Conservation (phyloP, 169 alveolate genomes). For the Eimeria sp. region DNA sequence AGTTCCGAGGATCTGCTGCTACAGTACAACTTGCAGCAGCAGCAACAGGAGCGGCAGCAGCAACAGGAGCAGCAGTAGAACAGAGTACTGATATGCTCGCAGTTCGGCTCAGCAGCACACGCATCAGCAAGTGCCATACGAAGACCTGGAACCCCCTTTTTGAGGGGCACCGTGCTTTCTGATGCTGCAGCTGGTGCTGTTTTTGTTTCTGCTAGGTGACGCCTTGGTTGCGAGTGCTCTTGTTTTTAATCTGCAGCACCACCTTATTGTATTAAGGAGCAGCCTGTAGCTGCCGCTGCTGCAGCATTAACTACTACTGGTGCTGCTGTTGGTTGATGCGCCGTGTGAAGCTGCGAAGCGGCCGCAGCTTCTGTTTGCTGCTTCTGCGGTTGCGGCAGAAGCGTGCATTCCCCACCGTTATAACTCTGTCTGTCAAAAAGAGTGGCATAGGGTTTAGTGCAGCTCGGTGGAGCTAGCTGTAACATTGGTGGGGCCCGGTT, state of each 20-base stretch:
- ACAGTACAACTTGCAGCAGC: constrained; percentile 44
- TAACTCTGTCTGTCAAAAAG: neutral
- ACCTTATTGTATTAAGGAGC: no score
- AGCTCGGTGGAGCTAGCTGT: neutral
- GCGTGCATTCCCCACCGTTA: neutral
- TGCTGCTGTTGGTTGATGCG: no score
- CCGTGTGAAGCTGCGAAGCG: no score
- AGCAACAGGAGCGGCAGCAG: constrained; percentile 42
- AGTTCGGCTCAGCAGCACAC: neutral
- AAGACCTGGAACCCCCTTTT: neutral
- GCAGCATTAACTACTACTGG: no score
- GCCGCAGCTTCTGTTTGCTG: neutral
- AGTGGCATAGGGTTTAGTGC: neutral
- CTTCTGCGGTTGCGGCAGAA: constrained; percentile 11
- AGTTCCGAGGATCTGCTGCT: constrained; percentile 56
- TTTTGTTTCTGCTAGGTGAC: no score
- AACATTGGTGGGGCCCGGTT: neutral
- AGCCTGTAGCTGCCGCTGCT: no score
- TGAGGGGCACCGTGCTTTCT: neutral
- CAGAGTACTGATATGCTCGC: no score
- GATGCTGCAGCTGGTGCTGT: neutral
- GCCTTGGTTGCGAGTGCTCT: no score
- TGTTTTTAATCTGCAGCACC: no score
- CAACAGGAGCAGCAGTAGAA: neutral
- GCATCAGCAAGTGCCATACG: neutral